phyloP scores from a whole-genome alignment of 108 stramenopile genomes.

The Poteriospumella lacustris region DNA sequence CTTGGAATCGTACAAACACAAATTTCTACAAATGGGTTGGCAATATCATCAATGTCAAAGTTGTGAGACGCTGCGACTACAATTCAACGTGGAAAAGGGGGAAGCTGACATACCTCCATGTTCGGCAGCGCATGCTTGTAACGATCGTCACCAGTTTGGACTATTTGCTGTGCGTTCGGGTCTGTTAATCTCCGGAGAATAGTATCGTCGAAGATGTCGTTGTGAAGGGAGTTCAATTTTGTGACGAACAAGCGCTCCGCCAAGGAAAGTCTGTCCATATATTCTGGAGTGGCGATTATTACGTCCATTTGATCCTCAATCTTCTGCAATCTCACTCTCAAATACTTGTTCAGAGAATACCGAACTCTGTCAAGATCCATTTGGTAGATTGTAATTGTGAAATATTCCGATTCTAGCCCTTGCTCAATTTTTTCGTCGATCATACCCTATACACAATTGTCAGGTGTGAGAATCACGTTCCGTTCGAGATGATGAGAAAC shows the following conservation, averaged over 20 bases:
- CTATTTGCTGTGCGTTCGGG: background rate
- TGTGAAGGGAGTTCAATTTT: background rate
- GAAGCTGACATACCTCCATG: background rate
- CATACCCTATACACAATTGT: background rate
- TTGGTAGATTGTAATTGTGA: constrained; percentile 40
- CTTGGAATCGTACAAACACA: background rate
- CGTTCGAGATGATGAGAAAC: background rate
- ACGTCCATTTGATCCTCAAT: constrained; percentile 33
- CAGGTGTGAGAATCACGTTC: background rate
- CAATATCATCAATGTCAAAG: background rate
- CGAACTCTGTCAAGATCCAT: constrained; percentile 44
- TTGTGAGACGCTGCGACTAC: background rate
- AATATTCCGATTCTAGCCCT: constrained; percentile 31
- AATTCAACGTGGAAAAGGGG: background rate
- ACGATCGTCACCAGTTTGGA: background rate
- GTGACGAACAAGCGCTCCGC: background rate
- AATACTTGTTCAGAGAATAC: constrained; percentile 39
- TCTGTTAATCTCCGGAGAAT: background rate
- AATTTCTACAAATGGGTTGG: background rate
- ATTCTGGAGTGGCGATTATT: background rate
- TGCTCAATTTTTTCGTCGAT: background rate
- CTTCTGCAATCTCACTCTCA: constrained; percentile 41
- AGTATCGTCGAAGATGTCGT: background rate
- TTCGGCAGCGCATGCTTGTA: background rate
- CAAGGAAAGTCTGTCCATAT: constrained; percentile 3